These are phyloP conservation scores for Astragalus membranaceus DNA, from an alignment of 306 rosid genomes.

Conservation along the genomic window DNA sequence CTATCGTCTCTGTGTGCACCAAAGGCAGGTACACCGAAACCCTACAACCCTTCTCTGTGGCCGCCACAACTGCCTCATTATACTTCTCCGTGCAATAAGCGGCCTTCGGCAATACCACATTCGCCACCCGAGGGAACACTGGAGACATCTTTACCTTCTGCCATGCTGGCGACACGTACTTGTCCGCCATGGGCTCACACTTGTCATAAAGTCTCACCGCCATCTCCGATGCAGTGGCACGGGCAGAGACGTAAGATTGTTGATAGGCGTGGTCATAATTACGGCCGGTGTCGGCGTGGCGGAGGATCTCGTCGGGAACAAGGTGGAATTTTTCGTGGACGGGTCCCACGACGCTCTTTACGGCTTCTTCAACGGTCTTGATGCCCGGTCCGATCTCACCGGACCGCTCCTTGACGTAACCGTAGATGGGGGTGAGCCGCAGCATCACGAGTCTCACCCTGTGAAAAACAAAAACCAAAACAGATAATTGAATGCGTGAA, in stretches of 20 bases:
- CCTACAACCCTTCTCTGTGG: slow-evolving; percentile 13
- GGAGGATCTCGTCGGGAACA: slow-evolving; percentile 31
- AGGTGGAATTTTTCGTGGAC: slow-evolving; percentile 23
- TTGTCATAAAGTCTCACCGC: slow-evolving; percentile 37
- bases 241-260: slow-evolving; percentile 35
- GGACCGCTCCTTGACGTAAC: slow-evolving; percentile 10
- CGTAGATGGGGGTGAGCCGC: neutral
- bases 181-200: slow-evolving; percentile 41
- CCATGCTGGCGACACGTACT: slow-evolving; percentile 14
- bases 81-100: slow-evolving; percentile 18
- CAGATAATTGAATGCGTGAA: neutral
- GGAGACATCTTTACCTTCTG: slow-evolving; percentile 34
- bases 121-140: slow-evolving; percentile 41
- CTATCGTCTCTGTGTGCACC: slow-evolving; percentile 22
- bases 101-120: neutral
- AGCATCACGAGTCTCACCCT: slow-evolving; percentile 16
- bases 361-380: slow-evolving; percentile 20
- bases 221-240: slow-evolving; percentile 37
- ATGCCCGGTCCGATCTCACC: slow-evolving; percentile 13
- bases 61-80: neutral
- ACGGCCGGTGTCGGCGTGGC: slow-evolving; percentile 1
- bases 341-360: slow-evolving; percentile 17
- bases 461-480: neutral
- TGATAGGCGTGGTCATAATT: slow-evolving; percentile 36
- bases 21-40: slow-evolving; percentile 20